Conservation (phyloP, 768 basidiomycete genomes). For the Lactarius sanguifluus region DNA sequence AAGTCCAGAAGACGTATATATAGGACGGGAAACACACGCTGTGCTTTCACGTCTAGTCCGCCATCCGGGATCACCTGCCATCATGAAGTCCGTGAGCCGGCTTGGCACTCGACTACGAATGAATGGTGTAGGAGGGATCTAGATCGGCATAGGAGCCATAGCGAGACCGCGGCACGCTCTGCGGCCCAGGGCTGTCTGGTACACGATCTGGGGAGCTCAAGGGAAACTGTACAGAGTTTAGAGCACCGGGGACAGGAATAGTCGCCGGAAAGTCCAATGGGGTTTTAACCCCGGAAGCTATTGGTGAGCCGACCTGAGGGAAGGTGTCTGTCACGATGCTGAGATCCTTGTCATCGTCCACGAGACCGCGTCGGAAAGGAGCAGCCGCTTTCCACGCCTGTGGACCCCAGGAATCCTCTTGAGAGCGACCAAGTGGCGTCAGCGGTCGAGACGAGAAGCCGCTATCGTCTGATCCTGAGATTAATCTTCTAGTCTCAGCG, state of each 20-base stretch:
- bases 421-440: constrained; percentile 49
- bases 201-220: constrained; percentile 69
- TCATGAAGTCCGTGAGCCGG: constrained; percentile 55
- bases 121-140: constrained; percentile 71
- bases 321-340: constrained; percentile 44
- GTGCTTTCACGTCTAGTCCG: constrained; percentile 85
- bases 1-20: not conserved
- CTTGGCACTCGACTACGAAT: constrained; percentile 85
- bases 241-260: constrained; percentile 51
- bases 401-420: constrained; percentile 43
- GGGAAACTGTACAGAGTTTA: constrained; percentile 80
- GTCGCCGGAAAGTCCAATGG: constrained; percentile 58
- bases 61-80: constrained; percentile 71
- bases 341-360: constrained; percentile 73
- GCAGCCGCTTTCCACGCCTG: constrained; percentile 55
- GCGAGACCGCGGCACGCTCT: constrained; percentile 56
- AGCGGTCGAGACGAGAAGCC: constrained; percentile 51
- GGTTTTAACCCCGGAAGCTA: constrained; percentile 47
- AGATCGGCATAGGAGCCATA: constrained; percentile 73
- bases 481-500: constrained; percentile 64
- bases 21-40: constrained; percentile 54
- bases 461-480: constrained; percentile 55
- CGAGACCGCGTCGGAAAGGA: constrained; percentile 72
- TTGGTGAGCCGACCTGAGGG: constrained; percentile 45
- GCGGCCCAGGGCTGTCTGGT: constrained; percentile 50